Evolutionary conservation across 2,329 filamentous ascomycete genomes (phyloP).

Genomic region (Hypoxylon sp.): DNA sequence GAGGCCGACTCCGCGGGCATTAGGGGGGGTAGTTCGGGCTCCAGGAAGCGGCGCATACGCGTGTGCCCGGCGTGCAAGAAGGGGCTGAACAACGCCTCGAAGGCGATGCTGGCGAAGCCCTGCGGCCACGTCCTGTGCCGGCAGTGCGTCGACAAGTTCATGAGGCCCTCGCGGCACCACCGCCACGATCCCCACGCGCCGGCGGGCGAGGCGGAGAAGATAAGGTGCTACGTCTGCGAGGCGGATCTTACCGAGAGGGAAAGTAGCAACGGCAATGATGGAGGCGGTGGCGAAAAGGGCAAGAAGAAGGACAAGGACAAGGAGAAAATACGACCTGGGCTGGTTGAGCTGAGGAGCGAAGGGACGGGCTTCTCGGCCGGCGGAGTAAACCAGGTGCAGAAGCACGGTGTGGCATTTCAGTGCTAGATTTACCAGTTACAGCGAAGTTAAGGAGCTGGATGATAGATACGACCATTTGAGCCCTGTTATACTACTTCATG

Average conservation of each 20-base stretch:
- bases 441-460: background rate
- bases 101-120: constrained; percentile 84
- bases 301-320: constrained; percentile 60
- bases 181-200: constrained; percentile 66
- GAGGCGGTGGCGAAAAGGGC: constrained; percentile 44
- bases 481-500: background rate
- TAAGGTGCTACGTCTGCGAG: constrained; percentile 90
- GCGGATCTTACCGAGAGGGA: constrained; percentile 72
- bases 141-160: constrained; percentile 85
- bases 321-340: constrained; percentile 73
- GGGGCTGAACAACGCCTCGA: constrained; percentile 82
- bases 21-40: constrained; percentile 54
- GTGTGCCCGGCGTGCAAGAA: constrained; percentile 91
- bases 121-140: constrained; percentile 94
- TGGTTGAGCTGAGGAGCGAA: constrained; percentile 85
- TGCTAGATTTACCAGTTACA: constrained; percentile 64
- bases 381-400: constrained; percentile 85
- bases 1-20: constrained; percentile 49
- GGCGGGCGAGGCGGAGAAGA: constrained; percentile 53
- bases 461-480: background rate
- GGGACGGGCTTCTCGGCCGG: constrained; percentile 93
- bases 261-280: constrained; percentile 50
- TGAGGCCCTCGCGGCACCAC: constrained; percentile 65
- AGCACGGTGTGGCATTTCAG: constrained; percentile 83
- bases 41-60: constrained; percentile 54